phyloP scores from a whole-genome alignment of 306 rosid species.

The Gastrolobium bilobum region DNA sequence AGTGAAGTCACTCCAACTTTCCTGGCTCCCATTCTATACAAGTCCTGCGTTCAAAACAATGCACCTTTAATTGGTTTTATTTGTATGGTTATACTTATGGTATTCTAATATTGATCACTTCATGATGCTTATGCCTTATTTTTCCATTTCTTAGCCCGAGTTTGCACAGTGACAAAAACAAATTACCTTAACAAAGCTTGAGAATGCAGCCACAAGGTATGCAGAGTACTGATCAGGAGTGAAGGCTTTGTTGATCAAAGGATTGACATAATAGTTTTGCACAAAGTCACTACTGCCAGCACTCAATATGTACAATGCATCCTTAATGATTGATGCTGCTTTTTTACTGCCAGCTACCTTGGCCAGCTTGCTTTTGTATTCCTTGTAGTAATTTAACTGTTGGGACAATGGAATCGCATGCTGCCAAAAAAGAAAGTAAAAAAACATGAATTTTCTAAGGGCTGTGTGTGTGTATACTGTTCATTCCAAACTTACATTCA shows the following conservation, averaged over 20 bases:
- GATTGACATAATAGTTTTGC: conserved; percentile 87
- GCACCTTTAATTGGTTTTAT: neutral
- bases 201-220: conserved; percentile 62
- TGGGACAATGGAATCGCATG: conserved; percentile 83
- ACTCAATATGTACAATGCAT: conserved; percentile 71
- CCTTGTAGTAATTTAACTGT: conserved; percentile 71
- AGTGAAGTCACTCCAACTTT: conserved; percentile 86
- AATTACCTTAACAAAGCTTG: conserved; percentile 70
- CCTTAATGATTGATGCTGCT: conserved; percentile 70
- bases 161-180: neutral
- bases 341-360: conserved; percentile 75
- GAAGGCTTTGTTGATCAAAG: conserved; percentile 62
- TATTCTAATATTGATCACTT: neutral
- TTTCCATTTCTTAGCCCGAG: neutral
- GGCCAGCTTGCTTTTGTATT: conserved; percentile 75
- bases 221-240: conserved; percentile 73
- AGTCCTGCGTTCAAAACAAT: conserved; percentile 57
- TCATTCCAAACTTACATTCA: conserved; percentile 60
- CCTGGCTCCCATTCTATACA: conserved; percentile 80
- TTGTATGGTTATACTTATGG: neutral
- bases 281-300: conserved; percentile 84
- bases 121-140: neutral
- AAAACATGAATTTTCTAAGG: neutral
- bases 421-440: conserved; percentile 48
- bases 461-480: neutral